Base-by-base conservation (phyloP, 164 flowering plant genomes). In the Nelumbo lutea region DNA sequence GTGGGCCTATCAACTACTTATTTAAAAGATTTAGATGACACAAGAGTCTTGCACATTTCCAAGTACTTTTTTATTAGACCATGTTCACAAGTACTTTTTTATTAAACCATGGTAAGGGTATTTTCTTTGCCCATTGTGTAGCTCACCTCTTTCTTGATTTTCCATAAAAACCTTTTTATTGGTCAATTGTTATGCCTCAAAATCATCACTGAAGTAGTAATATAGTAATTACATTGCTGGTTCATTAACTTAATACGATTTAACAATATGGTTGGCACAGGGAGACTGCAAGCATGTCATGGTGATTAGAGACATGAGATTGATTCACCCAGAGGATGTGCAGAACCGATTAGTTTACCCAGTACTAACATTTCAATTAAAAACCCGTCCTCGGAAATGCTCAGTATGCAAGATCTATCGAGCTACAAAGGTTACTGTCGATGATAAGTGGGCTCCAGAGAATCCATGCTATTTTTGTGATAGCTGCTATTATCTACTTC, bases 261-360 rank as follows among this genome's bases (percentile, higher is more conserved):
- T 6, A 8, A 47, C 42, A 42, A 38, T 42, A 44, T 71, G 48
- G 15, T 51, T 72, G 62, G 10, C 56, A 3, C 75, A 93, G 93
- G 97, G 96, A 51, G 86, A 86, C 53, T 90, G 95, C 83, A 85
- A 81, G 77, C 96, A 95, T 68, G 65, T 75, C 4, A 73, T 90
- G n/a, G 91, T 95, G 44, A 73, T 95, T 13, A 82, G 99, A 70
- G 98, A 95, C 76, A 86, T 90, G 97, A 86, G 97, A 79, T 64
- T 92, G 74, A 73, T 92, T 70, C 97, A 90, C 72, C 87, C 92
- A 0, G 97, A 90, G 27, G 97, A 95, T 65, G 80, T 79, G 9
- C 86, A 87, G 5, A 89, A 84, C 79, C 75, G 81, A 42, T 85
- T 84, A 14, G 87, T 87, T 15, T 90, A 92, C 78, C 98, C 97